A percentile compares a stretch with the other conserved stretches of the same genome.
phyloP scores from a whole-genome alignment of 768 basidiomycete species.

The Lactifluus echinatus region DNA sequence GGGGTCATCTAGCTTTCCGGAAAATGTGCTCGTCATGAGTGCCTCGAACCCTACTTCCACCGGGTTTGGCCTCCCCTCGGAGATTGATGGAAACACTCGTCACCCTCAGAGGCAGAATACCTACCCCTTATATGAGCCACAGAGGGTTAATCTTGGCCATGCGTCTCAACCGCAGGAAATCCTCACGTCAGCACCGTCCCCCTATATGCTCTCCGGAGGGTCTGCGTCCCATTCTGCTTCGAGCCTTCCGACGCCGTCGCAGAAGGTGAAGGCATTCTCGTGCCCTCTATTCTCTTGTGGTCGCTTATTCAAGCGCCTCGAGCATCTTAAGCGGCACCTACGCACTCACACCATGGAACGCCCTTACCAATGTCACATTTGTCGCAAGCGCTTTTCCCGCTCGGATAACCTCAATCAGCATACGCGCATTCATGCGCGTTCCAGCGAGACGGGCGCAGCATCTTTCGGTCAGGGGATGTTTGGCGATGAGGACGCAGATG shows the following conservation, averaged over 20 bases:
- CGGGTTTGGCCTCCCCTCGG: background rate
- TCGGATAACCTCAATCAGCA: conserved; percentile 89
- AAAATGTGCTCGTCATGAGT: background rate
- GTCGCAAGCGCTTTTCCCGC: conserved; percentile 77
- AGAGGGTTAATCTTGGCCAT: background rate
- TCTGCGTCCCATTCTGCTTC: conserved; percentile 19
- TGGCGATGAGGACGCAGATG: conserved; percentile 25
- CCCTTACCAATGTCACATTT: conserved; percentile 67
- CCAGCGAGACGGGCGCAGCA: conserved; percentile 24
- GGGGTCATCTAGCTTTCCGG: conserved; percentile 9
- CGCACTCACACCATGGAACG: conserved; percentile 86
- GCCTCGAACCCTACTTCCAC: background rate
- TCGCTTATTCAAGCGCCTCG: conserved; percentile 83
- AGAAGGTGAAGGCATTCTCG: conserved; percentile 51
- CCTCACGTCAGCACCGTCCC: conserved; percentile 19
- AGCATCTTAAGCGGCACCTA: conserved; percentile 82
- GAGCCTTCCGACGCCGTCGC: conserved; percentile 14
- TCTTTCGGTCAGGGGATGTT: background rate
- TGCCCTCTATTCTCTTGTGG: conserved; percentile 83
- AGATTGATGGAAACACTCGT: conserved; percentile 2
- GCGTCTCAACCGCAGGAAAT: conserved; percentile 2
- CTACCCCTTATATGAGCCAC: conserved; percentile 16
- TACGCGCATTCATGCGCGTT: conserved; percentile 63
- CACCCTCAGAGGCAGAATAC: conserved; percentile 17
- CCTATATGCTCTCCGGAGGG: conserved; percentile 21